Percentiles rank a stretch among this genome's conserved stretches.
Evolutionary conservation across 2,329 filamentous ascomycete species (phyloP).

Genomic region (Trichoderma brevicompactum): DNA sequence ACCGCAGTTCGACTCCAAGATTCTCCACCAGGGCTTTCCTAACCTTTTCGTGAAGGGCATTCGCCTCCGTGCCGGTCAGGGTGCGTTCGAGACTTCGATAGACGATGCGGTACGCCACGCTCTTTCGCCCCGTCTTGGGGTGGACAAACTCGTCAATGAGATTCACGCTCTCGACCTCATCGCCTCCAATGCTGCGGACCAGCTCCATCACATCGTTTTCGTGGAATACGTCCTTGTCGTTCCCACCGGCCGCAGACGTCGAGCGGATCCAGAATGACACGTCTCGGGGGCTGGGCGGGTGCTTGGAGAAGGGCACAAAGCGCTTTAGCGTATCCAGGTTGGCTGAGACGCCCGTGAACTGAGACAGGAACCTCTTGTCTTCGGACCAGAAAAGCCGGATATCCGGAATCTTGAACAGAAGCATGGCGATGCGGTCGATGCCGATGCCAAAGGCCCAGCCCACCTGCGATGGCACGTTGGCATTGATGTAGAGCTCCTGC

Average conservation of each 20-base stretch:
- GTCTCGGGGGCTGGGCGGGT: constrained; percentile 88
- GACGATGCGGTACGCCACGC: constrained; percentile 89
- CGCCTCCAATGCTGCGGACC: constrained; percentile 79
- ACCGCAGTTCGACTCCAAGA: constrained; percentile 71
- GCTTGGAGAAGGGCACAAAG: constrained; percentile 88
- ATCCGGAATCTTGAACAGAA: constrained; percentile 93
- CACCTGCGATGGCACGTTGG: constrained; percentile 72
- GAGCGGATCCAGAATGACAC: constrained; percentile 84
- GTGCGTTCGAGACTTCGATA: constrained; percentile 93
- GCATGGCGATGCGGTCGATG: constrained; percentile 94
- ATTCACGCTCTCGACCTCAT: constrained; percentile 84
- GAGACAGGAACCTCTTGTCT: constrained; percentile 81
- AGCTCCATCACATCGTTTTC: constrained; percentile 98
- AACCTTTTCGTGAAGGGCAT: constrained; percentile 73
- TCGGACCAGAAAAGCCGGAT: constrained; percentile 95
- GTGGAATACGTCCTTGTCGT: constrained; percentile 65
- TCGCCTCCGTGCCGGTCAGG: constrained; percentile 80
- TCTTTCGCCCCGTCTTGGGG: constrained; percentile 80
- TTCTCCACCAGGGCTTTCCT: constrained; percentile 66
- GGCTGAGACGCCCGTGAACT: constrained; percentile 71
- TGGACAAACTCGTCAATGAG: constrained; percentile 87
- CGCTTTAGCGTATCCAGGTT: constrained; percentile 56
- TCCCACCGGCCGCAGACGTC: constrained; percentile 54
- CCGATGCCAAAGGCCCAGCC: constrained; percentile 97
- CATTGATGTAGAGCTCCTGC: constrained; percentile 78